Evolutionary conservation across 805 yeast species (phyloP), one percentile per base, ranked within the genome.

Genomic region (Candida alai): DNA sequence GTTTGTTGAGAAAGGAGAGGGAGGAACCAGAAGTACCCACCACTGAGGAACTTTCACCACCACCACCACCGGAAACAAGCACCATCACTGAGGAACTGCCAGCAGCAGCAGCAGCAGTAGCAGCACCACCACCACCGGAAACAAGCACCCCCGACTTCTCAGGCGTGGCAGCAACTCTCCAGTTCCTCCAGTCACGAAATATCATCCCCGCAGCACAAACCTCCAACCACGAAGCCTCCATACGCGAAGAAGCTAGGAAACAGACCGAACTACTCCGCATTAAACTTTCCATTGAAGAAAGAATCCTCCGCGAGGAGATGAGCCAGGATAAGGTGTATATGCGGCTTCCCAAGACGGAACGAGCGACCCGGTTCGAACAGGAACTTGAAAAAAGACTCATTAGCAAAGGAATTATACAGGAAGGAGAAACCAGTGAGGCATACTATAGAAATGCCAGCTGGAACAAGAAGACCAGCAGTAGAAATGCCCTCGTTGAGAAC

Each of bases 261-360:
- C 45, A 55, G 23, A 51, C 64, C 2, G 67, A 64, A 35, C 30
- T 57, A 25, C 42, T 55, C 14, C 51, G 54, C 32, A 41, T 60
- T 16, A 52, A 49, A 32, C 49, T 55, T 19, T 44, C 49, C 10
- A 59, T 58, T 12, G 70, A 62, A 39, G 65, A 62, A 32, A 42
- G 69, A 10, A 38, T 54, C 4, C 44, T 62, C 4, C 43, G 48
- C 8, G 58, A 63, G 29, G 54, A 57, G 30, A 44, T 65, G 13
- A 47, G 44, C 21, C 20, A 37, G 3, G 64, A 62, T 39, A 44
- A 45, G 10, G 28, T 29, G 3, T 66, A 52, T 41, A 40, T 39
- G 45, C 46, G 44, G 12, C 41, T 57, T 25, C 42, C 62, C 10
- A 44, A 52, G 22, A 52, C 47, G 0, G 68, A 65, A 20, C 49